Conservation (phyloP, 441 rosid genomes). For the Iberis amara region DNA sequence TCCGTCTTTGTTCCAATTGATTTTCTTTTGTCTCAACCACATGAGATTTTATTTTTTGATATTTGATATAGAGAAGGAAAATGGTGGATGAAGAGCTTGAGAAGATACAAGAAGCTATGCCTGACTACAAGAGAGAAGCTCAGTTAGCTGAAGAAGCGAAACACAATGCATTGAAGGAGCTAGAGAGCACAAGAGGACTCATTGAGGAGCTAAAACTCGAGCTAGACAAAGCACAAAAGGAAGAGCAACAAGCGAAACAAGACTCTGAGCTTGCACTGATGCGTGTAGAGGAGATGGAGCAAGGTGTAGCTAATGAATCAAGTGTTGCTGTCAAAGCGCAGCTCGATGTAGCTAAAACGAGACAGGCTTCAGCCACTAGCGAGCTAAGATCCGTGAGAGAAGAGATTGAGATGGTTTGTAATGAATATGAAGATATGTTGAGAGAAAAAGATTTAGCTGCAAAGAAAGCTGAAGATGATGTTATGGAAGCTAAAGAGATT, state of each 20-base stretch:
- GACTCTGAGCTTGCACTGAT: slow-evolving; percentile 80
- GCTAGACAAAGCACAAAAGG: slow-evolving; percentile 71
- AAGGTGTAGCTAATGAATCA: slow-evolving; percentile 71
- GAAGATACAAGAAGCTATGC: slow-evolving; percentile 59
- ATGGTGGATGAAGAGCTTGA: slow-evolving; percentile 72
- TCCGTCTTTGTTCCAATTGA: slow-evolving; percentile 10
- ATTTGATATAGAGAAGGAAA: slow-evolving; percentile 62
- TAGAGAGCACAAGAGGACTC: slow-evolving; percentile 57
- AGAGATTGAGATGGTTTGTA: slow-evolving; percentile 49
- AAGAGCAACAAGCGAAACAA: slow-evolving; percentile 85
- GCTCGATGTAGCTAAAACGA: slow-evolving; percentile 78
- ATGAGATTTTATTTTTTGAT: slow-evolving; percentile 10
- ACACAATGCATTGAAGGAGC: slow-evolving; percentile 45
- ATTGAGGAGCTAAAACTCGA: slow-evolving; percentile 73
- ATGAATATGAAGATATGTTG: slow-evolving; percentile 50
- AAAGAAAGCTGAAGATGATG: slow-evolving; percentile 63
- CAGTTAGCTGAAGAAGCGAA: slow-evolving; percentile 65
- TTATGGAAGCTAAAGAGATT: slow-evolving; percentile 62
- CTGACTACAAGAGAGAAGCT: slow-evolving; percentile 48
- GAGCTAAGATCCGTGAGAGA: slow-evolving; percentile 64
- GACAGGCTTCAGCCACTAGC: slow-evolving; percentile 53
- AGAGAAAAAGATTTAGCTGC: slow-evolving; percentile 54
- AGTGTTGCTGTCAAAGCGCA: slow-evolving; percentile 86
- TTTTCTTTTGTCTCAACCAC: not conserved
- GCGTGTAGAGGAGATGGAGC: slow-evolving; percentile 79